Conservation (phyloP, 495 filamentous ascomycete species). For the Letharia columbiana region DNA sequence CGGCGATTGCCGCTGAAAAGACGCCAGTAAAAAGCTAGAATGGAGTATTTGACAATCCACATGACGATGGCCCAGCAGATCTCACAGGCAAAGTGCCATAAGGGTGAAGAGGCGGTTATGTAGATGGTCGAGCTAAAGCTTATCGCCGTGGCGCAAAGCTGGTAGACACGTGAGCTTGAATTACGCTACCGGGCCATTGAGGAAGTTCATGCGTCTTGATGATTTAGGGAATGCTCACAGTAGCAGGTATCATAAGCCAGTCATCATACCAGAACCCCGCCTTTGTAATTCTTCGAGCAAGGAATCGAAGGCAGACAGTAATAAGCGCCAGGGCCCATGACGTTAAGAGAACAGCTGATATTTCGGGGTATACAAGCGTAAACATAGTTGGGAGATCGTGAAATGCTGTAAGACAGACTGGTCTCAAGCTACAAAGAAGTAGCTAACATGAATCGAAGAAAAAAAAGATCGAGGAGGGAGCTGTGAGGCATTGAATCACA, state of each 20-base stretch:
- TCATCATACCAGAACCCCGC: slow-evolving; percentile 28
- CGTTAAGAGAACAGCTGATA: not conserved
- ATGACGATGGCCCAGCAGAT: slow-evolving; percentile 26
- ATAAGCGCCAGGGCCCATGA: not conserved
- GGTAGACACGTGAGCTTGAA: not conserved
- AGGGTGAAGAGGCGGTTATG: too few relatives aligned
- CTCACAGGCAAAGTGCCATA: not conserved
- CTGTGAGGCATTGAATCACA: not conserved
- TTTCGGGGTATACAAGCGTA: not conserved
- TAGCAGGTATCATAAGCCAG: slow-evolving; percentile 32
- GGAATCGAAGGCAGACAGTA: slow-evolving; percentile 22
- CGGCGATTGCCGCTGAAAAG: slow-evolving; percentile 28
- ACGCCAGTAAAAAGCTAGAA: slow-evolving; percentile 38
- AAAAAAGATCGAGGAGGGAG: not conserved
- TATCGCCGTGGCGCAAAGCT: slow-evolving; percentile 6
- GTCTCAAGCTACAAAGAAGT: not conserved
- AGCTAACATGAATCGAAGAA: too few relatives aligned
- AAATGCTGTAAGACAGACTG: too few relatives aligned
- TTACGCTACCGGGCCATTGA: not conserved
- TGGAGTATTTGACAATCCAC: slow-evolving; percentile 32
- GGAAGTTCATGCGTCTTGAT: not conserved
- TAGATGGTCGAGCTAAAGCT: not conserved
- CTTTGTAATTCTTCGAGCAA: slow-evolving; percentile 25
- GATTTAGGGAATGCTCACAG: slow-evolving; percentile 16
- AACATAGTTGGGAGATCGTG: too few relatives aligned